Evolutionary conservation across 202 grass and related monocot species (phyloP), one percentile per base, ranked within the genome.

Genomic region (Zoysia matrella): DNA sequence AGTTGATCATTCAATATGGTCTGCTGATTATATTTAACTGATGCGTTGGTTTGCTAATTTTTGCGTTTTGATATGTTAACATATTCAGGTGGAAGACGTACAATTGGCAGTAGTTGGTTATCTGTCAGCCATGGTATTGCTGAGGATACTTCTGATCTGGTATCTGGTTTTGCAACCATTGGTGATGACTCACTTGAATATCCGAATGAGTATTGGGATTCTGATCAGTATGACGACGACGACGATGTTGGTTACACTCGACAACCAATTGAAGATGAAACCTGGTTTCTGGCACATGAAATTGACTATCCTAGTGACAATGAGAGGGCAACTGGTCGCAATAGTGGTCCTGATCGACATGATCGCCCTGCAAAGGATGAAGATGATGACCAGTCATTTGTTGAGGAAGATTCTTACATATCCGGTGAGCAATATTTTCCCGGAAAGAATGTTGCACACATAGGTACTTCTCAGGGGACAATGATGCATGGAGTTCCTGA

Each of bases 241-340:
- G 97, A 99, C 1, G 97, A 99, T 92, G 89, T 96, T 73, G 97
- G 97, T 8, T 99, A 99, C 82, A 96, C 87, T 60, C 80, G 97
- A 57, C 97, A 99, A 78, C 97, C 93, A 72, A 99, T 99, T 81
- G 97, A 99, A 82, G 93, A 99, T 77, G 97, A 99, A 85, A 88
- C 91, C 50, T 96, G 97, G 22, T 22, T 22, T 22, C 22, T 22
- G 22, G 22, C 22, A 22, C 22, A 22, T 22, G 22, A 22, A 22
- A 22, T 22, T 22, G 22, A 22, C 22, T 22, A 22, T 22, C 22
- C 22, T 22, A 22, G 22, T 22, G 22, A 22, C 22, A 22, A 22
- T 22, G 22, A 22, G 22, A 22, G 22, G 22, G 22, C 22, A 22
- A 22, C 22, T 22, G 22, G 22, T 22, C 22, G 22, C 22, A 22